These are phyloP conservation scores for Salix suchowensis DNA, from an alignment of 345 rosid species.

Conservation along the genomic window DNA sequence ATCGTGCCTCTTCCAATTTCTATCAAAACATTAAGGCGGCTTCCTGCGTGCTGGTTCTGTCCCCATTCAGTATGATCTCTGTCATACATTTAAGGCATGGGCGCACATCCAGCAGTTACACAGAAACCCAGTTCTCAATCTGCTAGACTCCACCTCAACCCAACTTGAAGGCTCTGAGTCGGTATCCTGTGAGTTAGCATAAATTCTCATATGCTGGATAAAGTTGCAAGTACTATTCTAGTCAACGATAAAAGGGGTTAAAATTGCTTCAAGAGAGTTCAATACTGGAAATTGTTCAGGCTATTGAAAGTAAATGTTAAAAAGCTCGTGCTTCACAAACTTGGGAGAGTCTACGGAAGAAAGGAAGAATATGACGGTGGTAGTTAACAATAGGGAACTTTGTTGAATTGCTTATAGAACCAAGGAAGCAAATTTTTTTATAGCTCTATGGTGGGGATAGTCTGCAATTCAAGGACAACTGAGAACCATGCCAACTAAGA, in stretches of 20 bases:
- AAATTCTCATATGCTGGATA: neutral
- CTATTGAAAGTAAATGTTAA: neutral
- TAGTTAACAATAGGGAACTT: neutral
- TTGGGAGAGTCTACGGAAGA: neutral
- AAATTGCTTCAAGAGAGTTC: neutral
- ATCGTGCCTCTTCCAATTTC: too few relatives aligned
- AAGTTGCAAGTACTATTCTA: neutral
- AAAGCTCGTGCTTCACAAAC: neutral
- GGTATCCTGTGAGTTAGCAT: neutral
- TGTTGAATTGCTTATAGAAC: conserved; percentile 1
- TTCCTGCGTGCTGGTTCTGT: too few relatives aligned
- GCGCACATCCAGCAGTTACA: too few relatives aligned
- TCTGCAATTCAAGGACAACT: conserved; percentile 7
- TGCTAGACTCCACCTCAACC: too few relatives aligned
- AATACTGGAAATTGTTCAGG: neutral
- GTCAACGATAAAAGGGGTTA: neutral
- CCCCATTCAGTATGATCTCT: too few relatives aligned
- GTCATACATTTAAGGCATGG: too few relatives aligned
- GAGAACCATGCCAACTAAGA: conserved; percentile 35
- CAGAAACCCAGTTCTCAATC: too few relatives aligned
- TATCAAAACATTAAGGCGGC: too few relatives aligned
- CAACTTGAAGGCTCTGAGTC: too few relatives aligned
- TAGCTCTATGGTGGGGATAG: neutral
- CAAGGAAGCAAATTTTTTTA: conserved; percentile 3
- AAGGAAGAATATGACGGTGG: neutral